Evolutionary conservation across 768 basidiomycete species (phyloP), one percentile per base, ranked within the genome.

Genomic region (Solioccasus polychromus): DNA sequence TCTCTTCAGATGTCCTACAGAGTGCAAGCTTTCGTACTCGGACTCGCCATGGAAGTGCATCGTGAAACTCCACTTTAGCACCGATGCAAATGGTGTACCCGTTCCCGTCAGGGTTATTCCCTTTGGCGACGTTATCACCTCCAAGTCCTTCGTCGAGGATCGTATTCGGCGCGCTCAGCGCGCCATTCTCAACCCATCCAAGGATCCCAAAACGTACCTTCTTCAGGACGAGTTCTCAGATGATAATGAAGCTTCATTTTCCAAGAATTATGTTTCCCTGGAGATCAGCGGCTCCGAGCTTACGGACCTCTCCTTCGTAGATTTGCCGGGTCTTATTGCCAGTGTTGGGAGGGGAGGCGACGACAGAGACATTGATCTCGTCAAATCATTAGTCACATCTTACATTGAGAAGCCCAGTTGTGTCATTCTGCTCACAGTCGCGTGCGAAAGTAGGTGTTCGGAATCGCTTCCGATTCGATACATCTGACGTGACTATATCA

Each of bases 321-420:
- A 85, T 59, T 63, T 85, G 1, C 83, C 83, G 3, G 80, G 82
- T 30, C 65, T 85, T 19, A 85, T 85, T 42, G 80, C 77, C 0
- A 80, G 74, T 20, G 76, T 79, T 3, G 71, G 77, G 3, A 59
- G 50, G 44, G 68, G 64, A 44, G 76, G 82, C 1, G 74, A 78
- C 37, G 64, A 65, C 4, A 62, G 68, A 12, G 85, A 89, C 45
- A 82, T 86, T 28, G 70, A 72, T 3, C 74, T 87, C 3, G 80
- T 89, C 22, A 72, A 79, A 47, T 68, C 68, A 2, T 64, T 89
- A 0, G 81, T 83, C 0, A 64, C 70, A 0, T 66, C 76, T 0
- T 86, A 86, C 50, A 87, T 89, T 38, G 65, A 70, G 44, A 80
- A 75, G 46, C 76, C 78, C 0, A 87, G 83, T 42, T 87, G 86